Conservation (phyloP, 2,329 filamentous ascomycete species). For the Colletotrichum magnum region DNA sequence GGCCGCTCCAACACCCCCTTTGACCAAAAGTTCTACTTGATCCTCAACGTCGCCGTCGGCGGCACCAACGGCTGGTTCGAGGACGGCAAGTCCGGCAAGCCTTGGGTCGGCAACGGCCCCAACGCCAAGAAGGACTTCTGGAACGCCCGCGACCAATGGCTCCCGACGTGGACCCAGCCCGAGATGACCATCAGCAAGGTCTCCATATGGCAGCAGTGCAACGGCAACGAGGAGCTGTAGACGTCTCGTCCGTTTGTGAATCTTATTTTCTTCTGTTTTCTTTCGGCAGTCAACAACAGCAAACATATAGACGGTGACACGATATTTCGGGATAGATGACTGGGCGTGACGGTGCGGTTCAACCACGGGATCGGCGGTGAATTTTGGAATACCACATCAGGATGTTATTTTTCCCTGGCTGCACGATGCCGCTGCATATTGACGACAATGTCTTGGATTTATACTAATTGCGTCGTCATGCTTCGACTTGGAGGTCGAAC, state of each 20-base stretch:
- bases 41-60: slow-evolving; percentile 82
- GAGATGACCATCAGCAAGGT: slow-evolving; percentile 80
- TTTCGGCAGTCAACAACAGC: slow-evolving; percentile 3
- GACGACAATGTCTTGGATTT: slow-evolving; percentile 19
- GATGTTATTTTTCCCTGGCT: slow-evolving; percentile 2
- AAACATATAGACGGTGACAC: slow-evolving; percentile 36
- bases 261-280: background rate
- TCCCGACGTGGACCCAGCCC: slow-evolving; percentile 78
- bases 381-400: slow-evolving; percentile 33
- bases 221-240: slow-evolving; percentile 69
- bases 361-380: slow-evolving; percentile 26
- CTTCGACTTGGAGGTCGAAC: background rate
- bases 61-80: slow-evolving; percentile 88
- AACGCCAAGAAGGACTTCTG: slow-evolving; percentile 84
- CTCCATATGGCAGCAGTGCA: slow-evolving; percentile 78
- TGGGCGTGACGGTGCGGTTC: slow-evolving; percentile 26
- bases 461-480: slow-evolving; percentile 10
- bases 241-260: background rate
- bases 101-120: slow-evolving; percentile 79
- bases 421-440: slow-evolving; percentile 13
- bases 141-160: slow-evolving; percentile 75
- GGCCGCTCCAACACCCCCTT: slow-evolving; percentile 77
- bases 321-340: slow-evolving; percentile 34
- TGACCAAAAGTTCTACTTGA: slow-evolving; percentile 82
- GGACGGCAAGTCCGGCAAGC: slow-evolving; percentile 79